Conservation (phyloP, 208 protist species). For the Leptomonas seymouri region DNA sequence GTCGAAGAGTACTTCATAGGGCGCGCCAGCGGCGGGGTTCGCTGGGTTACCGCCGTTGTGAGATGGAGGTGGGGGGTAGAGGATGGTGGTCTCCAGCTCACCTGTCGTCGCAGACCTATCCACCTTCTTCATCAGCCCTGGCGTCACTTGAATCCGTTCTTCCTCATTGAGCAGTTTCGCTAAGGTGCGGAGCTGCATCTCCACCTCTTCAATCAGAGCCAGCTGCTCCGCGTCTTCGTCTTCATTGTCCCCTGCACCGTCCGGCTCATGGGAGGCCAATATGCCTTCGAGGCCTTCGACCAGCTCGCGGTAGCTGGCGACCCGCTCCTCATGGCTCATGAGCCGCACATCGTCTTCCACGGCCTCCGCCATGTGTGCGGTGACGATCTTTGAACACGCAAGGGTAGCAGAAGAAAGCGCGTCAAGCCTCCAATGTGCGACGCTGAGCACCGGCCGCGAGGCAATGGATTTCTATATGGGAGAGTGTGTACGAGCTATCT, state of each 20-base stretch:
- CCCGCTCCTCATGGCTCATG: slow-evolving; percentile 33
- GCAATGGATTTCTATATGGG: no score
- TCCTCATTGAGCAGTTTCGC: slow-evolving; percentile 61
- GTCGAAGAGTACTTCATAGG: slow-evolving; percentile 80
- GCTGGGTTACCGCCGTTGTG: neutral
- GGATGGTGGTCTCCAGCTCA: slow-evolving; percentile 18
- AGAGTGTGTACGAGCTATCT: no score
- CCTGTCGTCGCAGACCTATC: slow-evolving; percentile 13
- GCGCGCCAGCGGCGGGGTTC: slow-evolving; percentile 17
- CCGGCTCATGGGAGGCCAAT: slow-evolving; percentile 17
- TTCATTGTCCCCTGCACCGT: slow-evolving; percentile 23
- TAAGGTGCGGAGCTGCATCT: slow-evolving; percentile 41
- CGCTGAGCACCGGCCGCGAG: no score
- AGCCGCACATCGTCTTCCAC: slow-evolving; percentile 30
- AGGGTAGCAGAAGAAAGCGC: no score
- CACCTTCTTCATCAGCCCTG: slow-evolving; percentile 35
- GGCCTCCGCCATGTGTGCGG: neutral
- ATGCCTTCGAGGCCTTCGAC: slow-evolving; percentile 32
- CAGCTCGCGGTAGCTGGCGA: slow-evolving; percentile 35
- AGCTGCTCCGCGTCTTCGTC: slow-evolving; percentile 46
- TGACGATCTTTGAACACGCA: no score
- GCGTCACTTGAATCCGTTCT: slow-evolving; percentile 50
- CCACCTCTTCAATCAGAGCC: slow-evolving; percentile 51
- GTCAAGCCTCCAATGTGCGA: no score
- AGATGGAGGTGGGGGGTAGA: slow-evolving; percentile 2